Conservation (phyloP, 257 asterid genomes). For the Salvia miltiorrhiza region DNA sequence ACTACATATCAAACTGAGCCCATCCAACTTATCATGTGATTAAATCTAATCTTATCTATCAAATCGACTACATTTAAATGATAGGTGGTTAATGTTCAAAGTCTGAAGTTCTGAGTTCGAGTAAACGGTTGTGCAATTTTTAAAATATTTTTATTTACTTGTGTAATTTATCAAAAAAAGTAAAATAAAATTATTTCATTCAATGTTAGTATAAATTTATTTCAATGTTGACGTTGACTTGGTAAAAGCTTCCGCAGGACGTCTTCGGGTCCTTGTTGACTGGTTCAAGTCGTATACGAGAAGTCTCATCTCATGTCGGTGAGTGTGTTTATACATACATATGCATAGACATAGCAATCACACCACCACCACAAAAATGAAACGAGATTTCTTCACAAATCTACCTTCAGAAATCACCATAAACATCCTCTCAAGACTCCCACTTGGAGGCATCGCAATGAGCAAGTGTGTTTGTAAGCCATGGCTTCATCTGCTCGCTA, state of each 20-base stretch:
- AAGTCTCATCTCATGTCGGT: background rate
- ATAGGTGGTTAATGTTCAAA: too few species aligned
- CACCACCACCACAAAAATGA: background rate
- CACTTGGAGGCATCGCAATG: conserved; percentile 9
- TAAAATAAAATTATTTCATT: too few species aligned
- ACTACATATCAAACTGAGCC: too few species aligned
- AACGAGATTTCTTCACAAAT: background rate
- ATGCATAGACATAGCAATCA: background rate
- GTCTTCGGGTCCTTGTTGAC: background rate
- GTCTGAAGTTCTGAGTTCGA: too few species aligned
- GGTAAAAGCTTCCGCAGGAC: background rate
- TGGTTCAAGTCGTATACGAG: background rate
- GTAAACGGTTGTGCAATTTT: too few species aligned
- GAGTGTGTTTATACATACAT: too few species aligned
- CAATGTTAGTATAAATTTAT: too few species aligned
- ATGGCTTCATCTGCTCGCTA: background rate
- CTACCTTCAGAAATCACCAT: conserved; percentile 30
- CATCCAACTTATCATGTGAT: too few species aligned
- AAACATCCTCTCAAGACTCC: conserved; percentile 38
- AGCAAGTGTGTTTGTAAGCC: conserved; percentile 37
- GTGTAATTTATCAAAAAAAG: too few species aligned
- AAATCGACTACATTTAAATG: too few species aligned
- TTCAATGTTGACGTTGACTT: conserved; percentile 2
- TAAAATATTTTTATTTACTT: too few species aligned
- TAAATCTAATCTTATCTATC: too few species aligned